phyloP scores from a whole-genome alignment of 306 rosid genomes.

The Cucurbita moschata region DNA sequence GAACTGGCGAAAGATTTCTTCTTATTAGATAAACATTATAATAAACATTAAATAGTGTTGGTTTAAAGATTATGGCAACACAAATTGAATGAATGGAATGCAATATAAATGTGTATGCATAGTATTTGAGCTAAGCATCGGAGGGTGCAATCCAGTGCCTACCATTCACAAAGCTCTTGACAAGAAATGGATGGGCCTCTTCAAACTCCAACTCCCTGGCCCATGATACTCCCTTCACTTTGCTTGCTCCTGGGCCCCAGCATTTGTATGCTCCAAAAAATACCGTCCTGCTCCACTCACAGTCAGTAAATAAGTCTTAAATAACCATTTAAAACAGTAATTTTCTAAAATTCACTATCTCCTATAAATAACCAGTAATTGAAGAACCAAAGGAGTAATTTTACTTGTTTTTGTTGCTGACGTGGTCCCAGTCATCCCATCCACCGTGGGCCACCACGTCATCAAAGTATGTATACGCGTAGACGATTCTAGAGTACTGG shows the following conservation, averaged over 20 bases:
- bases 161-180: slow-evolving; percentile 79
- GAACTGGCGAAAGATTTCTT: too few species aligned
- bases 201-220: slow-evolving; percentile 52
- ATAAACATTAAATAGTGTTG: neutral
- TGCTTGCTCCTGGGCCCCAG: slow-evolving; percentile 72
- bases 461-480: slow-evolving; percentile 56
- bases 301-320: neutral
- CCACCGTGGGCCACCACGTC: slow-evolving; percentile 57
- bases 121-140: slow-evolving; percentile 30
- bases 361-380: neutral
- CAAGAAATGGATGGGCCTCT: slow-evolving; percentile 61
- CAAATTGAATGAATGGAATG: neutral
- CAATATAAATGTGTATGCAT: neutral
- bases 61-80: neutral
- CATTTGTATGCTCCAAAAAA: slow-evolving; percentile 68
- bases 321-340: too few species aligned
- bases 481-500: slow-evolving; percentile 54
- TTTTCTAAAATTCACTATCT: neutral
- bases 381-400: neutral
- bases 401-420: slow-evolving; percentile 38
- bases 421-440: slow-evolving; percentile 75
- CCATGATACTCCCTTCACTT: slow-evolving; percentile 38
- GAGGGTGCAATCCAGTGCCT: slow-evolving; percentile 78
- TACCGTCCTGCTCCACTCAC: slow-evolving; percentile 37
- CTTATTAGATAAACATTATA: too few species aligned